Conservation (phyloP, 1,284 basidiomycete species). For the Athelia sp. region DNA sequence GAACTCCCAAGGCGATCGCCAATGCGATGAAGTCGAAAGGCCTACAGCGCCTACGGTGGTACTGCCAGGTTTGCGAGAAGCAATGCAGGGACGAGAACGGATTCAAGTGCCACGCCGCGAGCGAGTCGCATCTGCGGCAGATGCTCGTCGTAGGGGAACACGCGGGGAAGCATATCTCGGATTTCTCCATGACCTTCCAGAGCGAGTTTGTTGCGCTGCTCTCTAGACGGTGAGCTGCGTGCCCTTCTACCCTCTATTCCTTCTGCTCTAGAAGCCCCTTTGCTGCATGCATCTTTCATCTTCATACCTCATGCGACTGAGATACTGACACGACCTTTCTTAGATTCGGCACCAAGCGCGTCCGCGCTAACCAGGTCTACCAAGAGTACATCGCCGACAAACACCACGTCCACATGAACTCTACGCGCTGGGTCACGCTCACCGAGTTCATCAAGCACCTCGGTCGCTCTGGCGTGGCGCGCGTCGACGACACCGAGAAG, state of each 20-base stretch:
- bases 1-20: slow-evolving; percentile 86
- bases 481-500: slow-evolving; percentile 97
- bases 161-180: slow-evolving; percentile 86
- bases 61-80: slow-evolving; percentile 95
- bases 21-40: slow-evolving; percentile 98
- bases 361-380: slow-evolving; percentile 93
- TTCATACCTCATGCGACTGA: no score
- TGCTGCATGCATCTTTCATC: no score
- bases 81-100: slow-evolving; percentile 97
- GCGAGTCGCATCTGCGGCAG: slow-evolving; percentile 89
- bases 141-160: slow-evolving; percentile 95
- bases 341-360: slow-evolving; percentile 91
- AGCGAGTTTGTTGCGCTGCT: slow-evolving; percentile 88
- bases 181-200: slow-evolving; percentile 89
- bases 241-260: slow-evolving; percentile 11
- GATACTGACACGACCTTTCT: no score
- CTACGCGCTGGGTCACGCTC: slow-evolving; percentile 95
- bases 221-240: slow-evolving; percentile 74
- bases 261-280: no score
- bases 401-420: slow-evolving; percentile 96
- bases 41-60: slow-evolving; percentile 90
- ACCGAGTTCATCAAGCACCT: slow-evolving; percentile 93
- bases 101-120: slow-evolving; percentile 88
- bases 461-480: slow-evolving; percentile 81
- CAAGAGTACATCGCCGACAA: slow-evolving; percentile 98